A percentile compares a stretch with the other conserved stretches of the same genome.
Conservation (phyloP, 176 grass and related monocot genomes). For the Pontederia crassipes region DNA sequence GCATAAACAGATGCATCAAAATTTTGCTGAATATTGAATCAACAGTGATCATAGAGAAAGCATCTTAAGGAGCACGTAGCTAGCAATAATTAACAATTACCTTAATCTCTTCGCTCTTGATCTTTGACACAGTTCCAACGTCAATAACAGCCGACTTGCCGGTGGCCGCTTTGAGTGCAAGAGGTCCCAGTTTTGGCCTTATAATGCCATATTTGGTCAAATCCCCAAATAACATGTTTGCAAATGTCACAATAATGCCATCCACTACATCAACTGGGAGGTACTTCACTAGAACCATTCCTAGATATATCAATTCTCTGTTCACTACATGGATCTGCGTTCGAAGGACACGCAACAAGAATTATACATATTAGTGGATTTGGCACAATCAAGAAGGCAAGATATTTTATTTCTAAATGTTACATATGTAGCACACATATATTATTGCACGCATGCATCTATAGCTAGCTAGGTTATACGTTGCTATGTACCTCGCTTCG, state of each 20-base stretch:
- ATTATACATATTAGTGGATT: too few relatives aligned
- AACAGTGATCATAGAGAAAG: too few relatives aligned
- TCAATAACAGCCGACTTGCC: slow-evolving; percentile 44
- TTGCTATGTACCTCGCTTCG: slow-evolving; percentile 27
- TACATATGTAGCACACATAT: too few relatives aligned
- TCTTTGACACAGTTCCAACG: slow-evolving; percentile 46
- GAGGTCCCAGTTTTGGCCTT: slow-evolving; percentile 40
- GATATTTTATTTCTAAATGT: too few relatives aligned
- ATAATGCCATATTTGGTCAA: slow-evolving; percentile 47
- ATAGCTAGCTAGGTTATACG: not conserved
- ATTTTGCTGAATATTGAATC: too few relatives aligned
- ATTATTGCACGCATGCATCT: too few relatives aligned
- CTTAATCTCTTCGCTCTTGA: slow-evolving; percentile 45
- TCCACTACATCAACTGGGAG: slow-evolving; percentile 40
- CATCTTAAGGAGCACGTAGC: not conserved
- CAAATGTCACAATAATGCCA: slow-evolving; percentile 36
- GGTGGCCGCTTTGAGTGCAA: slow-evolving; percentile 40
- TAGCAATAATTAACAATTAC: slow-evolving; percentile 5
- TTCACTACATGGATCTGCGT: slow-evolving; percentile 55
- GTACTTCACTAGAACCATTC: slow-evolving; percentile 33
- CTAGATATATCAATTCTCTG: slow-evolving; percentile 51
- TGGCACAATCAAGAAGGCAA: too few relatives aligned
- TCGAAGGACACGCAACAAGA: too few relatives aligned
- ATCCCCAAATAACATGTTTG: slow-evolving; percentile 42
- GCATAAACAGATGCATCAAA: not conserved